phyloP scores from a whole-genome alignment of 179 eudicot genomes.

The Gypsophila paniculata region DNA sequence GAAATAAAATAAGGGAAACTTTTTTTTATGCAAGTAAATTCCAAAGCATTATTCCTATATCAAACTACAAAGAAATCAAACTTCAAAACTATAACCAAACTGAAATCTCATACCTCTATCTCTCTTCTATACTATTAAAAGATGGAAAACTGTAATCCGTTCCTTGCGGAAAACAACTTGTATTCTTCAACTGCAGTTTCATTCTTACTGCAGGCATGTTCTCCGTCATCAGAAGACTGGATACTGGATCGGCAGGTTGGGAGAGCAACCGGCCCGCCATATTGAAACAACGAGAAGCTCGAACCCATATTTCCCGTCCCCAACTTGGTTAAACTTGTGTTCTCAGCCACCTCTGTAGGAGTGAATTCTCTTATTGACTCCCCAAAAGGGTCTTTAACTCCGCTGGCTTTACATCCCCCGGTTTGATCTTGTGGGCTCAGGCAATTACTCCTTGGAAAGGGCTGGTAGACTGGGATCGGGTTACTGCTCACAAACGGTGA shows the following conservation, averaged over 20 bases:
- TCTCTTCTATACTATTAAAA: slow-evolving; percentile 34
- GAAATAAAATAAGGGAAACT: slow-evolving; percentile 24
- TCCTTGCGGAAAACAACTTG: slow-evolving; percentile 82
- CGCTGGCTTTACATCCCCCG: slow-evolving; percentile 21
- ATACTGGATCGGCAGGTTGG: slow-evolving; percentile 38
- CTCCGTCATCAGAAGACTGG: slow-evolving; percentile 45
- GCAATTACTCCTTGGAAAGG: slow-evolving; percentile 41
- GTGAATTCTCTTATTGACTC: slow-evolving; percentile 30
- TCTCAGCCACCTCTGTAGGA: slow-evolving; percentile 30
- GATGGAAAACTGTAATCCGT: slow-evolving; percentile 63
- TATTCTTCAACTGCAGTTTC: slow-evolving; percentile 64
- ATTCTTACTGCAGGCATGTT: slow-evolving; percentile 43
- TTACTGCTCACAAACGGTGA: slow-evolving; percentile 51
- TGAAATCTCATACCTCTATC: slow-evolving; percentile 35
- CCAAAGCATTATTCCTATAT: slow-evolving; percentile 48
- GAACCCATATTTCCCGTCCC: slow-evolving; percentile 39
- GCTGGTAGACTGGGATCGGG: slow-evolving; percentile 63
- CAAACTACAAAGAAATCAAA: slow-evolving; percentile 41
- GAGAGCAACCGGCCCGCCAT: slow-evolving; percentile 71
- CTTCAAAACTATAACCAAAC: slow-evolving; percentile 33
- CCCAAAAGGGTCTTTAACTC: slow-evolving; percentile 29
- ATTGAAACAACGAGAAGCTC: slow-evolving; percentile 82
- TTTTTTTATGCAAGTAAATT: slow-evolving; percentile 30
- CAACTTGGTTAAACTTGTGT: slow-evolving; percentile 30
- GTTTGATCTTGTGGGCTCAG: slow-evolving; percentile 39